Percentiles rank a stretch among this genome's conserved stretches.
Evolutionary conservation across 352 stramenopile species (phyloP).

Genomic region (Phytophthora agathidicida): DNA sequence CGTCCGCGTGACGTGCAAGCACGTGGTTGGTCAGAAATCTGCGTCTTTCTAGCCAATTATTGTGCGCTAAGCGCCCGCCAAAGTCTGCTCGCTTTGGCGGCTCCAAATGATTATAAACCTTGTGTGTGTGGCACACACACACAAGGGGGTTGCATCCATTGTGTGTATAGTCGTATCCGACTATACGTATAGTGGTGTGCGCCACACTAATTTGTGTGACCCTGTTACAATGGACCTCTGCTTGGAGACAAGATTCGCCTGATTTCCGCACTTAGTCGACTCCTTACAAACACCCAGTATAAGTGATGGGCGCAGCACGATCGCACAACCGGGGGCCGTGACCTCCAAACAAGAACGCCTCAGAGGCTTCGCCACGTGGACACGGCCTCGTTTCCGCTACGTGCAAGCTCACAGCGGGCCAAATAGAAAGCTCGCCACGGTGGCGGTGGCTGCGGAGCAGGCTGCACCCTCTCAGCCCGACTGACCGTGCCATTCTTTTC

Average conservation of each 20-base stretch:
- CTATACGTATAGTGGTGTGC: too few relatives aligned
- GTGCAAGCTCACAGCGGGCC: conserved; percentile 9
- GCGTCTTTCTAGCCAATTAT: too few relatives aligned
- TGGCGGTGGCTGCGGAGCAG: background rate
- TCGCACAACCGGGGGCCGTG: background rate
- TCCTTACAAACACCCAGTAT: conserved; percentile 9
- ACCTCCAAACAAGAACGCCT: background rate
- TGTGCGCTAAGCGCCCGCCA: too few relatives aligned
- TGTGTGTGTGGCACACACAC: too few relatives aligned
- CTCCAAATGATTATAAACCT: too few relatives aligned
- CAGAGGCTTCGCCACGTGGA: conserved; percentile 20
- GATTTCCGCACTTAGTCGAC: conserved; percentile 28
- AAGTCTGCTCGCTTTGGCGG: too few relatives aligned
- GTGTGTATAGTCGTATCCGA: too few relatives aligned
- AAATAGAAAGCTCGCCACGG: conserved; percentile 17
- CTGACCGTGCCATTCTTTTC: conserved; percentile 7
- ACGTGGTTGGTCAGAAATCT: too few relatives aligned
- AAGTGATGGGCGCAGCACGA: conserved; percentile 8
- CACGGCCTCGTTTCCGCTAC: conserved; percentile 23
- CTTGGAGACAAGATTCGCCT: conserved; percentile 25
- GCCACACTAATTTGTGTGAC: too few relatives aligned
- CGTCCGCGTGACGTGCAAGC: too few relatives aligned
- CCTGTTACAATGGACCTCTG: too few relatives aligned
- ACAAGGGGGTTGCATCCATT: too few relatives aligned
- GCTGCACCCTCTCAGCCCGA: background rate